Evolutionary conservation across 2,329 filamentous ascomycete genomes (phyloP).

Genomic region (Penicillium sp.): DNA sequence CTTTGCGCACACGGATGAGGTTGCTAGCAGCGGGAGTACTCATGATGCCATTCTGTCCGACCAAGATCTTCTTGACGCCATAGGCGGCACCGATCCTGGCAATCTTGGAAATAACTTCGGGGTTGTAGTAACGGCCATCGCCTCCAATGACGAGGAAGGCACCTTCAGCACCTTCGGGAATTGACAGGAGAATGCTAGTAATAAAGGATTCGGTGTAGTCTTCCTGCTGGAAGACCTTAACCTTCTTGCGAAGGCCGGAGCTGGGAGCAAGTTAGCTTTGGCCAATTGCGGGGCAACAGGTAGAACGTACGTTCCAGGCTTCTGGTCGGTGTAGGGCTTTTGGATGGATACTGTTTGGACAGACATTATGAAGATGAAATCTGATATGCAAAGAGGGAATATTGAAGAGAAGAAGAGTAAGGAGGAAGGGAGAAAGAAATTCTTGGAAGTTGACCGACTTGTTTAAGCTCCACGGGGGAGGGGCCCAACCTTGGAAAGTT

Average conservation of each 20-base stretch:
- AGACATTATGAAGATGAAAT: slow-evolving; percentile 8
- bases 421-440: slow-evolving; percentile 9
- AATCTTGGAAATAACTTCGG: slow-evolving; percentile 92
- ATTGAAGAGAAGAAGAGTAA: slow-evolving; percentile 8
- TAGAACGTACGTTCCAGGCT: slow-evolving; percentile 88
- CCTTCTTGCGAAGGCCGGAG: slow-evolving; percentile 97
- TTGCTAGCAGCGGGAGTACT: slow-evolving; percentile 95
- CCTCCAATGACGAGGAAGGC: slow-evolving; percentile 94
- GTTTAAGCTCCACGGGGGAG: slow-evolving; percentile 20
- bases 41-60: slow-evolving; percentile 93
- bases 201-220: slow-evolving; percentile 97
- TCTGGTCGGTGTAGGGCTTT: slow-evolving; percentile 93
- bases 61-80: slow-evolving; percentile 96
- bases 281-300: slow-evolving; percentile 1
- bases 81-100: slow-evolving; percentile 96
- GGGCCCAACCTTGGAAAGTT: slow-evolving; percentile 1
- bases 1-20: slow-evolving; percentile 88
- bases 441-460: slow-evolving; percentile 26
- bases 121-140: slow-evolving; percentile 96
- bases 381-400: slow-evolving; percentile 1
- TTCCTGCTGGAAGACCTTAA: slow-evolving; percentile 91
- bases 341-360: slow-evolving; percentile 63
- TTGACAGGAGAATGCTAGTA: slow-evolving; percentile 88
- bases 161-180: slow-evolving; percentile 86
- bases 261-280: slow-evolving; percentile 48